phyloP scores from a whole-genome alignment of 2,329 filamentous ascomycete species.

The Trichoderma hamatum region DNA sequence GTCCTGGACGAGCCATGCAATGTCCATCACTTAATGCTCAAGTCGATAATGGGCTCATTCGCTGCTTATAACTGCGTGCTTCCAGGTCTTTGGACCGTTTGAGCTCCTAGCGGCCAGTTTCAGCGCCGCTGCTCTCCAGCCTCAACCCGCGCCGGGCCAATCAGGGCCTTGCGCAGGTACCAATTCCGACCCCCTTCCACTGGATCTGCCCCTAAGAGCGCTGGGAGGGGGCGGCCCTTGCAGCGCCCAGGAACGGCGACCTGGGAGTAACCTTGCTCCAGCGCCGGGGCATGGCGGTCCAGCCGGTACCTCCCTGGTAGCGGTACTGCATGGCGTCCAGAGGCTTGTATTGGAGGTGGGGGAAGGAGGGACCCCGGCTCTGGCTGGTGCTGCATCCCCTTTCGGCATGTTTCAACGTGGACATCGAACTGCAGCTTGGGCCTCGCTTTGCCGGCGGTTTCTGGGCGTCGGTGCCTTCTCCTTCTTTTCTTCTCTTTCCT shows the following conservation, averaged over 20 bases:
- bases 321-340: not conserved
- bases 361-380: not conserved
- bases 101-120: slow-evolving; percentile 1
- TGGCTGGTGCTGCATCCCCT: slow-evolving; percentile 14
- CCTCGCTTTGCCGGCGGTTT: slow-evolving; percentile 1
- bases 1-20: not conserved
- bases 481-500: slow-evolving; percentile 27
- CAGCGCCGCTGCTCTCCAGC: slow-evolving; percentile 11
- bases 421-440: slow-evolving; percentile 23
- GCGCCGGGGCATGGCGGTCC: not conserved
- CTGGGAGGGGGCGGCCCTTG: not conserved
- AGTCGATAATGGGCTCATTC: not conserved
- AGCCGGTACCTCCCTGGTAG: not conserved
- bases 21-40: not conserved
- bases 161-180: not conserved
- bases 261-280: not conserved
- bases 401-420: slow-evolving; percentile 25
- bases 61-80: not conserved
- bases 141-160: slow-evolving; percentile 7
- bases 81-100: not conserved
- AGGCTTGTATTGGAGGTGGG: not conserved
- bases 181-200: slow-evolving; percentile 14
- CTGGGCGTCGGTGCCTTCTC: slow-evolving; percentile 30
- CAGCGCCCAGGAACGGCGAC: not conserved
- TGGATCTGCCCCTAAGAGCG: slow-evolving; percentile 23